These are phyloP conservation scores for Alternaria atra DNA, from an alignment of 2,329 filamentous ascomycete species.

Conservation along the genomic window DNA sequence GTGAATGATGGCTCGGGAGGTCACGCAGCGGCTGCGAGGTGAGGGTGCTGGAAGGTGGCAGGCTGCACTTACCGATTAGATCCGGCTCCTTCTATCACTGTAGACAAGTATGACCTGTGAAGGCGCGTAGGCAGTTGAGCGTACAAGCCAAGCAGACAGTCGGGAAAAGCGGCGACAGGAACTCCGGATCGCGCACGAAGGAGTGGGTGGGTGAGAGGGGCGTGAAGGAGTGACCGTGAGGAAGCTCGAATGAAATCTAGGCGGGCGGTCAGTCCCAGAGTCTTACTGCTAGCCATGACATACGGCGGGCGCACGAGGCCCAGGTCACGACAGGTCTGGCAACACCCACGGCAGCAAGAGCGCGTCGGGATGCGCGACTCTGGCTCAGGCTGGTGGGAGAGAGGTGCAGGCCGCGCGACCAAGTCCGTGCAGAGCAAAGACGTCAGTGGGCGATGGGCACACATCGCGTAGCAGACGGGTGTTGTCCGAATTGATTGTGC, in stretches of 20 bases:
- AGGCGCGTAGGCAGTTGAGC: constrained; percentile 27
- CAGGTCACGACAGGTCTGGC: constrained; percentile 21
- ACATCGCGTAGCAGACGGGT: background rate
- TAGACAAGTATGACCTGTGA: constrained; percentile 22
- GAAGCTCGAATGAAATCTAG: constrained; percentile 42
- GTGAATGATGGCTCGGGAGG: constrained; percentile 28
- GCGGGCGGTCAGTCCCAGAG: constrained; percentile 37
- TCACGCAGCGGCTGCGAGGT: constrained; percentile 16
- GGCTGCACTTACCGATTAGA: constrained; percentile 43
- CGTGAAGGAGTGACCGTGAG: constrained; percentile 47
- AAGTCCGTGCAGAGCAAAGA: constrained; percentile 31
- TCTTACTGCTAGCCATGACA: constrained; percentile 40
- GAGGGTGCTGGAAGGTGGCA: constrained; percentile 18
- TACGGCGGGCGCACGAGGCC: constrained; percentile 43
- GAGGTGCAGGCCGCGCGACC: background rate
- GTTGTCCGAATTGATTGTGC: constrained; percentile 11
- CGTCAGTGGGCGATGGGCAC: constrained; percentile 28
- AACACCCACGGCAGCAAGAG: constrained; percentile 4
- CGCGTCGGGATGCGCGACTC: constrained; percentile 9
- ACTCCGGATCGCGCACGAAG: constrained; percentile 44
- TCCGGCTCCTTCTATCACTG: constrained; percentile 24
- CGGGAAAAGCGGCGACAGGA: constrained; percentile 44
- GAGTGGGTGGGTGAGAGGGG: constrained; percentile 21
- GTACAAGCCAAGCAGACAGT: constrained; percentile 36
- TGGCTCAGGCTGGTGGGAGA: background rate